Evolutionary conservation across 345 rosid species (phyloP).

Genomic region (Pistacia atlantica): DNA sequence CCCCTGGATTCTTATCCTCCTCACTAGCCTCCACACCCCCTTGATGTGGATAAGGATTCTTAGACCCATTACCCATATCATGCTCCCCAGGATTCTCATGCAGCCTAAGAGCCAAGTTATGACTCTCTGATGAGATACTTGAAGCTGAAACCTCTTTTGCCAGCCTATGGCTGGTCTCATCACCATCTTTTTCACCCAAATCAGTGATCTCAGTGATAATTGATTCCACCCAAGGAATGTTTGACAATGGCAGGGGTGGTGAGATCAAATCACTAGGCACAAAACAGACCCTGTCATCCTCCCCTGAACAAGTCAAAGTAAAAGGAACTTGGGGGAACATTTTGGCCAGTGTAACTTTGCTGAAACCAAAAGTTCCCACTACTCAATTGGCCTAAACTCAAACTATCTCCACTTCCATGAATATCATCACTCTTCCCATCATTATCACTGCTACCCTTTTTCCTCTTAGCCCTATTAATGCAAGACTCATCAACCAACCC

Average conservation of each 20-base stretch:
- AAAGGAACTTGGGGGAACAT: conserved; percentile 62
- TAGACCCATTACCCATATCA: conserved; percentile 61
- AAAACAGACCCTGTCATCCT: conserved; percentile 71
- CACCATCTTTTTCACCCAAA: conserved; percentile 62
- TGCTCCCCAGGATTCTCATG: conserved; percentile 46
- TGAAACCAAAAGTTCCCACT: conserved; percentile 75
- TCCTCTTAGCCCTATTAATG: conserved; percentile 72
- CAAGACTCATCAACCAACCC: conserved; percentile 59
- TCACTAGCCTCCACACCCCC: conserved; percentile 44
- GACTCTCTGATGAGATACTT: conserved; percentile 77
- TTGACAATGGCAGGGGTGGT: conserved; percentile 61
- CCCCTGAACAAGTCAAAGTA: conserved; percentile 68
- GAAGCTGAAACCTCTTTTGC: conserved; percentile 80
- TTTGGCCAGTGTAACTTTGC: conserved; percentile 48
- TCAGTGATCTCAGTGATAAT: conserved; percentile 73
- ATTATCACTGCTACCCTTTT: conserved; percentile 41
- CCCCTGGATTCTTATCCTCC: conserved; percentile 51
- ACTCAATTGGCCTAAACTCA: conserved; percentile 51
- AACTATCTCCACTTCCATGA: conserved; percentile 42
- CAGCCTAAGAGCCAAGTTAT: conserved; percentile 52
- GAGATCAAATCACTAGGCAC: conserved; percentile 70
- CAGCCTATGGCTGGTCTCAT: conserved; percentile 59
- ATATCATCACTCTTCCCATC: conserved; percentile 18
- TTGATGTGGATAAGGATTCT: conserved; percentile 47
- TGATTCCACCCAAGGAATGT: conserved; percentile 81